Base-by-base conservation (phyloP, 768 basidiomycete species). In the Rhodosporidiobolus odoratus region DNA sequence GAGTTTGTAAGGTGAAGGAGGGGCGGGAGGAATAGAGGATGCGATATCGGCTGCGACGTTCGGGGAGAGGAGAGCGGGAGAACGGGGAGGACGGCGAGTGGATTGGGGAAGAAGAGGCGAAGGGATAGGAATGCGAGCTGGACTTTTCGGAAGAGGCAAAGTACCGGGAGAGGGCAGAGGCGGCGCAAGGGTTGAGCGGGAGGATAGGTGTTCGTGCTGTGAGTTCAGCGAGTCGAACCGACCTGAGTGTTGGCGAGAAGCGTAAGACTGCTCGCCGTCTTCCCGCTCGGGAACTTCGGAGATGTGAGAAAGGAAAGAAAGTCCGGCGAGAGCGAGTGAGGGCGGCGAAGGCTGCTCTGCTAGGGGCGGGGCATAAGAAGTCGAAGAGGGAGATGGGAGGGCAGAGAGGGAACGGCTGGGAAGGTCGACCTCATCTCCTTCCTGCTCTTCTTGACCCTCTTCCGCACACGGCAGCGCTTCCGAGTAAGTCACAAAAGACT, bases 1-100 rank as follows among this genome's bases (percentile, higher is more conserved):
- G 45, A 97, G 84, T 19, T 74, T 76, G 32, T 80, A 72, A 2
- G 71, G 65, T 7, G 43, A 38, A 12, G 53, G 56, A 21, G 56
- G 27, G n/a, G 52, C 52, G 9, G 52, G 2, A 30, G 32, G 17
- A 56, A 47, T 21, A 56, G 64, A 4, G 7, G 9, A 2, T 13
- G 32, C 8, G 59, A 5, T 23, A 43, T 23, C 23, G 40, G 19
- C 23, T 23, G 27, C 16, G 23, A 32, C 10, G 19, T 3, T 21
- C 25, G 32, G 23, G 23, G n/a, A 37, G 3, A 7, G 13, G 48
- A 38, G 35, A 6, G 2, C n/a, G 34, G 3, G 17, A 52, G 45
- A 16, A 38, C 32, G 23, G 17, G 37, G 21, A 30, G 38, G 35
- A 38, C n/a, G n/a, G n/a, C n/a, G n/a, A n/a, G n/a, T n/a, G n/a